Evolutionary conservation across 768 basidiomycete genomes (phyloP).

Genomic region (Lactarius pseudohatsudake): DNA sequence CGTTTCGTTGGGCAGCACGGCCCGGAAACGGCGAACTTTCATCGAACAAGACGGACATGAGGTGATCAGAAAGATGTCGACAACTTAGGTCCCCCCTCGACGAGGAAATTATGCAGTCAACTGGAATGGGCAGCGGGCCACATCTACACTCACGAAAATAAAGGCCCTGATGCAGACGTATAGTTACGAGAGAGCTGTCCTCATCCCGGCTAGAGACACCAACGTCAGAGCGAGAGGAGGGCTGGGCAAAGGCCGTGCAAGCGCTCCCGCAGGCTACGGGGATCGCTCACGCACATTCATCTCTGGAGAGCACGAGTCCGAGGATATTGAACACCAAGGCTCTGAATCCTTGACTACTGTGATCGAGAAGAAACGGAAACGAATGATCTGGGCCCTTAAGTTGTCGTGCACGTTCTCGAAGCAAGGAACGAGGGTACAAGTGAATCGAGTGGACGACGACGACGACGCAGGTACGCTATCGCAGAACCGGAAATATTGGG

Average conservation of each 20-base stretch:
- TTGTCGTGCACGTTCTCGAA: slow-evolving; percentile 4
- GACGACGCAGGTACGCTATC: neutral
- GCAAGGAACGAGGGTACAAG: slow-evolving; percentile 24
- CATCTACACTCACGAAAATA: neutral
- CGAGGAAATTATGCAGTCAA: neutral
- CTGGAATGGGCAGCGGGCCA: neutral
- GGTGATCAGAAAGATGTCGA: slow-evolving; percentile 16
- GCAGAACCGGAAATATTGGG: slow-evolving; percentile 11
- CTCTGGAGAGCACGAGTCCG: slow-evolving; percentile 2
- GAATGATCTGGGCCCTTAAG: slow-evolving; percentile 14
- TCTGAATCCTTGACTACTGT: neutral
- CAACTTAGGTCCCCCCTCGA: neutral
- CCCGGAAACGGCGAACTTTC: slow-evolving; percentile 12
- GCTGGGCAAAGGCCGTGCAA: neutral
- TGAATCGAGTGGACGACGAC: neutral
- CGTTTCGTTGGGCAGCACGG: slow-evolving; percentile 4
- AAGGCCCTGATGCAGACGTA: slow-evolving; percentile 7
- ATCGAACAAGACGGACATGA: slow-evolving; percentile 20
- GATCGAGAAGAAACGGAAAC: slow-evolving; percentile 3
- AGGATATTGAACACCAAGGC: slow-evolving; percentile 7
- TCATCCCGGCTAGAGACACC: slow-evolving; percentile 1
- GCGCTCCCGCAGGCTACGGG: neutral
- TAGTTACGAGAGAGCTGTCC: slow-evolving; percentile 12
- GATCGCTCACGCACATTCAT: slow-evolving; percentile 4
- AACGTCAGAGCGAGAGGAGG: slow-evolving; percentile 10